phyloP scores from a whole-genome alignment of 495 filamentous ascomycete genomes.

The Neurospora sublineolata region DNA sequence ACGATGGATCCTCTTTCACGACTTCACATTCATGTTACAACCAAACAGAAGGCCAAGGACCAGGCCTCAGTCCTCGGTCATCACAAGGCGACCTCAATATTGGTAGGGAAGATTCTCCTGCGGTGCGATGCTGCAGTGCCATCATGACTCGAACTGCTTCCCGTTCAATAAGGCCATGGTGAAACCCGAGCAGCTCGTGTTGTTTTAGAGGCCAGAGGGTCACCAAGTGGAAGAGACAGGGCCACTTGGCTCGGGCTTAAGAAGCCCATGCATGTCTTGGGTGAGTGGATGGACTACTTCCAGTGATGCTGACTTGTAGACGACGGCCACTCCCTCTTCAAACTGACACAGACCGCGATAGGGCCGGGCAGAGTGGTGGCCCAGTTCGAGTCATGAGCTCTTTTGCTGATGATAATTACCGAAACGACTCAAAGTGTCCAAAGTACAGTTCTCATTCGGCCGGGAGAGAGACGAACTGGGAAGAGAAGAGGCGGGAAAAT shows the following conservation, averaged over 20 bases:
- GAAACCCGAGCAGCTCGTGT: neutral
- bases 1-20: constrained; percentile 7
- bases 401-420: neutral
- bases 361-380: neutral
- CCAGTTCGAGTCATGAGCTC: neutral
- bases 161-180: neutral
- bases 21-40: neutral
- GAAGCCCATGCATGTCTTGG: neutral
- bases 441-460: neutral
- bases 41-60: neutral
- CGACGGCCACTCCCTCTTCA: neutral
- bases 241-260: neutral
- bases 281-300: neutral
- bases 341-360: neutral
- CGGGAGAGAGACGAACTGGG: neutral
- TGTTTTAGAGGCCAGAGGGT: neutral
- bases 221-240: neutral
- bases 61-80: neutral
- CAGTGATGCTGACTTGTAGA: neutral
- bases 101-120: constrained; percentile 1
- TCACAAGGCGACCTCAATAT: neutral
- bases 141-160: neutral
- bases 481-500: neutral
- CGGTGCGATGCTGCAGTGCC: neutral
- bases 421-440: neutral